A percentile compares a stretch with the other conserved stretches of the same genome.
Conservation (phyloP, 257 asterid genomes). For the Craterostigma plantagineum region DNA sequence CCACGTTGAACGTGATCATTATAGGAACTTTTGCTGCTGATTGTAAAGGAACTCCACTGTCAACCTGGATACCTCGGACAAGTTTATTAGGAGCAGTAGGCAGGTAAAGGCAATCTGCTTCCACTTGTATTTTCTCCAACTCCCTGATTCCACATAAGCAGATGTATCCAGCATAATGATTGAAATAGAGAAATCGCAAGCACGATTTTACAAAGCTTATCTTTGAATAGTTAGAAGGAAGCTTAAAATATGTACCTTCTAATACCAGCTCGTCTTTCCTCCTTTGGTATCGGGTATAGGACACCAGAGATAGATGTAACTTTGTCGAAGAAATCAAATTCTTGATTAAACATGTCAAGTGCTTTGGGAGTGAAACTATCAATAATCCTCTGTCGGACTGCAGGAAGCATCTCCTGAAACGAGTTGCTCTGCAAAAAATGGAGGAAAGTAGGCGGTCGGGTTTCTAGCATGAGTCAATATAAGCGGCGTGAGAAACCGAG, state of each 20-base stretch:
- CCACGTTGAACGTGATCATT: constrained; percentile 93
- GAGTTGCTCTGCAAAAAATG: constrained; percentile 34
- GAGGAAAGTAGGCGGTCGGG: constrained; percentile 4
- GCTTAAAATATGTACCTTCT: constrained; percentile 35
- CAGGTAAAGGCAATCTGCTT: constrained; percentile 87
- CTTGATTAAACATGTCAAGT: constrained; percentile 56
- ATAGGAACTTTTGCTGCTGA: constrained; percentile 99
- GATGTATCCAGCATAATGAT: neutral
- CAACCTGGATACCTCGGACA: constrained; percentile 77
- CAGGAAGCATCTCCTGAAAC: constrained; percentile 69
- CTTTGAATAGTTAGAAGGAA: constrained; percentile 3
- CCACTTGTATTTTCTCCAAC: constrained; percentile 75
- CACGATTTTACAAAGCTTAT: neutral
- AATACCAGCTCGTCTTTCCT: constrained; percentile 89
- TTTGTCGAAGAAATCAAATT: constrained; percentile 94
- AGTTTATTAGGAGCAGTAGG: constrained; percentile 91
- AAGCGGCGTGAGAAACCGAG: neutral
- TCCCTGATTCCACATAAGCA: constrained; percentile 33
- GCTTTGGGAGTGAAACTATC: constrained; percentile 72
- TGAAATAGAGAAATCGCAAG: too few species aligned
- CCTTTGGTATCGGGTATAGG: constrained; percentile 85
- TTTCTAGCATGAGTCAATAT: constrained; percentile 1
- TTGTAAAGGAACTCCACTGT: constrained; percentile 95
- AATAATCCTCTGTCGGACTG: constrained; percentile 69
- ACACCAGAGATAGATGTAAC: constrained; percentile 97